A percentile compares a stretch with the other conserved stretches of the same genome.
Evolutionary conservation across 2,329 filamentous ascomycete species (phyloP).

Genomic region (Aspergillus udagawae): DNA sequence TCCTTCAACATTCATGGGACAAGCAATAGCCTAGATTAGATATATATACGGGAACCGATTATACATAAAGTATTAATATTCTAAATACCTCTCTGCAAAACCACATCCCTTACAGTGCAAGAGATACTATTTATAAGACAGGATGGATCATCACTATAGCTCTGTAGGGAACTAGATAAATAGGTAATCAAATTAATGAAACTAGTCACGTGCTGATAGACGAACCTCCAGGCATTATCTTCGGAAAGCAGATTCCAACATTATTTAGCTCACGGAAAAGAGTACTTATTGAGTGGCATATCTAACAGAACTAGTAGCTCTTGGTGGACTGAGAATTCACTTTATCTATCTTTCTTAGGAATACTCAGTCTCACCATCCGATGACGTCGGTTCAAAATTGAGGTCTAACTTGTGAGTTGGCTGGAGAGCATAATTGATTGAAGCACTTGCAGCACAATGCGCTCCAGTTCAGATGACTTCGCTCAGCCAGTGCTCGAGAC

Average conservation of each 20-base stretch:
- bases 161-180: background rate
- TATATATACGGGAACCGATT: too few relatives aligned
- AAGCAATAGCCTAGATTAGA: background rate
- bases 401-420: too few relatives aligned
- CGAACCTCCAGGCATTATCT: background rate
- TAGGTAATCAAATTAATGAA: background rate
- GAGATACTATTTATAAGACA: background rate
- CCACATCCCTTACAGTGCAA: too few relatives aligned
- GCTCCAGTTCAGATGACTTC: conserved; percentile 26
- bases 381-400: background rate
- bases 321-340: background rate
- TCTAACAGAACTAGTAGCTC: too few relatives aligned
- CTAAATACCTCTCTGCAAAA: too few relatives aligned
- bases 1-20: background rate
- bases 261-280: background rate
- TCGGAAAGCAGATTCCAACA: background rate
- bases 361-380: background rate
- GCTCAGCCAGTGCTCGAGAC: conserved; percentile 21
- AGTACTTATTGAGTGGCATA: background rate
- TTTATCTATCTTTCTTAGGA: background rate
- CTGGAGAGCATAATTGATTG: background rate
- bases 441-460: background rate
- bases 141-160: background rate
- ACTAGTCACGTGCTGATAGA: conserved; percentile 17
- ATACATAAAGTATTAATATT: background rate